phyloP scores from a whole-genome alignment of 2,329 filamentous ascomycete genomes.

The Colletotrichum somersetense region DNA sequence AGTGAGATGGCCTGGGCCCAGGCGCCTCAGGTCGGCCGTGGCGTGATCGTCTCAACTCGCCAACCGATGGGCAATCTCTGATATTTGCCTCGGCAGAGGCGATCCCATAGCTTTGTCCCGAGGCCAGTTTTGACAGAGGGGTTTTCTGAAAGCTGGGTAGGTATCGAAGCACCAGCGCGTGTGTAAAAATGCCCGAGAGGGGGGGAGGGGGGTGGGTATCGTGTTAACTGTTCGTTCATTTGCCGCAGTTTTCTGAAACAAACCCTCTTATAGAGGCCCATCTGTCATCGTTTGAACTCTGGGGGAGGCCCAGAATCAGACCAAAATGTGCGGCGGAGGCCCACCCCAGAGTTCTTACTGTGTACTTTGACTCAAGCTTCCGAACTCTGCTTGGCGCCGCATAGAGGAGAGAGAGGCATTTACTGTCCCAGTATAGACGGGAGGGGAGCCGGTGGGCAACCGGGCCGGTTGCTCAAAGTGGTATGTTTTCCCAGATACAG shows the following conservation, averaged over 20 bases:
- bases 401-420: conserved; percentile 22
- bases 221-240: conserved; percentile 19
- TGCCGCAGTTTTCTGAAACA: conserved; percentile 38
- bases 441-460: no score
- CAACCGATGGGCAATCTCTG: background rate
- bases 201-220: background rate
- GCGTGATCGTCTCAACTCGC: conserved; percentile 38
- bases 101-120: background rate
- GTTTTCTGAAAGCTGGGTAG: background rate
- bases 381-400: background rate
- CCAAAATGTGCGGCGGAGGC: background rate
- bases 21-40: background rate
- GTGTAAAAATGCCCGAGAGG: background rate
- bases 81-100: conserved; percentile 17
- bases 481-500: background rate
- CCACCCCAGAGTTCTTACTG: conserved; percentile 17
- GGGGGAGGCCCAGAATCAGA: conserved; percentile 22
- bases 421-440: background rate
- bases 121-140: background rate
- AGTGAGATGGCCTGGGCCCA: background rate
- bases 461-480: background rate
- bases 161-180: conserved; percentile 6
- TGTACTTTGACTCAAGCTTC: conserved; percentile 11
- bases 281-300: conserved; percentile 38
- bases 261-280: conserved; percentile 27